Percentiles rank a stretch among this genome's conserved stretches.
These are phyloP conservation scores for Solidago caesia DNA, from an alignment of 129 eudicot genomes.

Conservation along the genomic window DNA sequence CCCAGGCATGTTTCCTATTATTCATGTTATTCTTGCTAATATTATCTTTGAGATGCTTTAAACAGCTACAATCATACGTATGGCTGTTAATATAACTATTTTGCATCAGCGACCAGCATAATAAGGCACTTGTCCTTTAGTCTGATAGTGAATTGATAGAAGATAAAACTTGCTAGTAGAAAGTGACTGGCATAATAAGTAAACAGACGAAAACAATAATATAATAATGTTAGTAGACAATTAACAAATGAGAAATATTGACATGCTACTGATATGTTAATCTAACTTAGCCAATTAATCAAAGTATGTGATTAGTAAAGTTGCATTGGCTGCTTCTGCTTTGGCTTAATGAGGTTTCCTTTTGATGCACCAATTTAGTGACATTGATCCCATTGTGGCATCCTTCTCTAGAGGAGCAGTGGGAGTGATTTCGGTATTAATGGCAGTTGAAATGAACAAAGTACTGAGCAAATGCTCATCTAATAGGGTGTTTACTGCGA, in stretches of 20 bases:
- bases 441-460: conserved; percentile 97
- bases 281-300: conserved; percentile 2
- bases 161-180: neutral
- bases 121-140: neutral
- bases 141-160: neutral
- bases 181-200: neutral
- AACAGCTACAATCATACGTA: neutral
- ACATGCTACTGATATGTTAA: neutral
- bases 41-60: neutral
- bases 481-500: too few relatives aligned
- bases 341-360: neutral
- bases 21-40: neutral
- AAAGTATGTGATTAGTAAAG: neutral
- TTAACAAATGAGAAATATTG: neutral
- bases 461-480: conserved; percentile 24
- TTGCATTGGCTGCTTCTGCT: neutral
- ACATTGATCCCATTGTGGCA: conserved; percentile 99
- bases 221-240: neutral
- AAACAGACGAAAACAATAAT: neutral
- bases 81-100: neutral
- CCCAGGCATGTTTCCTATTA: conserved; percentile 7
- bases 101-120: neutral
- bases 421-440: conserved; percentile 96
- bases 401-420: conserved; percentile 99
- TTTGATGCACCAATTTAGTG: too few relatives aligned